phyloP scores from a whole-genome alignment of 1,284 basidiomycete genomes.

The Anthracocystis panici-leucophaei region DNA sequence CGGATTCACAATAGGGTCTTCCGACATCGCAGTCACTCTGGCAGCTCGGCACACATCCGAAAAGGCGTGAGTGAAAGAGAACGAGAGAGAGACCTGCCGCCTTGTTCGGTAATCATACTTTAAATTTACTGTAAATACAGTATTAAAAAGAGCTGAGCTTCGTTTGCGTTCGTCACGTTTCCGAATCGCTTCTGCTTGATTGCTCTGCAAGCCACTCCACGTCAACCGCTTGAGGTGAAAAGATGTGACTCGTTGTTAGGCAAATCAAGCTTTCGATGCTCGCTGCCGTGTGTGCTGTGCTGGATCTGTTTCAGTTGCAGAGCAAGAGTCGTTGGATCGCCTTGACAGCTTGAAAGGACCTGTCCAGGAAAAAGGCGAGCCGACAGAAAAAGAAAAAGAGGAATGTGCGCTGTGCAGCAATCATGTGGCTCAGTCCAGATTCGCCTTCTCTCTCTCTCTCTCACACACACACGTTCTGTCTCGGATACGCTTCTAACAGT shows the following conservation, averaged over 20 bases:
- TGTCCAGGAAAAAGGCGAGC: background rate
- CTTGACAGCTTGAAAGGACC: background rate
- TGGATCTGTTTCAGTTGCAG: background rate
- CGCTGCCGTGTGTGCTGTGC: background rate
- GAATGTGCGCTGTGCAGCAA: background rate
- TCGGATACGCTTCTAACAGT: no score
- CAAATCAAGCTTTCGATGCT: background rate
- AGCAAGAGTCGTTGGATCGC: background rate
- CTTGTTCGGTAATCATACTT: background rate
- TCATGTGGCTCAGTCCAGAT: conserved; percentile 3
- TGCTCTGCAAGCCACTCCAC: background rate
- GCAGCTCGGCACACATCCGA: conserved; percentile 8
- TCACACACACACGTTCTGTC: background rate
- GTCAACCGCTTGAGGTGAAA: no score
- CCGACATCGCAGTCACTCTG: background rate
- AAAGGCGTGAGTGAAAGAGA: background rate
- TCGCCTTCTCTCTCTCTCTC: background rate
- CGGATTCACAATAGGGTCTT: background rate
- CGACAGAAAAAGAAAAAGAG: background rate
- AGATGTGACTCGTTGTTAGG: background rate
- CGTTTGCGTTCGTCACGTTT: conserved; percentile 12
- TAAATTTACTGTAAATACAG: no score
- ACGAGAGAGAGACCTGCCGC: background rate
- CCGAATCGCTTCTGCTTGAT: background rate
- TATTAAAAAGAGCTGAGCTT: conserved; percentile 1